These are phyloP conservation scores for Acer saccharum DNA, from an alignment of 345 rosid genomes.

Conservation along the genomic window DNA sequence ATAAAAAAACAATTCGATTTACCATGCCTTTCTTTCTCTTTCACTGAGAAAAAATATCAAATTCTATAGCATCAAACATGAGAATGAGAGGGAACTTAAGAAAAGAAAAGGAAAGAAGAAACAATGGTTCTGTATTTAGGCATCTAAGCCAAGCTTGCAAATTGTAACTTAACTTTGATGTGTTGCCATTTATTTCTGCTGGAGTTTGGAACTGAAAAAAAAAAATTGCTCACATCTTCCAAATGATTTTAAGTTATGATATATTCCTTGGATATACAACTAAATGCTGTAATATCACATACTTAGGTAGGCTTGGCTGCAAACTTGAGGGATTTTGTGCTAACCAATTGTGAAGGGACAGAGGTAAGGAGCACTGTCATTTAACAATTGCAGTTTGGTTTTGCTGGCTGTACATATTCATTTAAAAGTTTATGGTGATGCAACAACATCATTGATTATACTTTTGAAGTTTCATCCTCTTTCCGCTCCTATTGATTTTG, in stretches of 20 bases:
- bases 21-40: not conserved
- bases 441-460: not conserved
- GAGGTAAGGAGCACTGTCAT: constrained; percentile 45
- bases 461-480: not conserved
- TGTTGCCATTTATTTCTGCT: not conserved
- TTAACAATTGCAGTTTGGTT: not conserved
- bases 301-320: constrained; percentile 87
- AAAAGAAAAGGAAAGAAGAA: not conserved
- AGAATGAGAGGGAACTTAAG: not conserved
- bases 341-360: constrained; percentile 63
- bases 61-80: not conserved
- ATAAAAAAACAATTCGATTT: not conserved
- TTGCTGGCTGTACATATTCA: not conserved
- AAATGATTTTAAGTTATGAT: not conserved
- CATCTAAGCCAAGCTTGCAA: not conserved
- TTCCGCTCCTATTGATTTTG: not conserved
- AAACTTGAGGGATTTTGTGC: constrained; percentile 74
- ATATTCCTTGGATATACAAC: constrained; percentile 9
- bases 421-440: constrained; percentile 10
- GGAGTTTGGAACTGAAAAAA: not conserved
- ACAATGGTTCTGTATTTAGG: not conserved
- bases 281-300: constrained; percentile 12
- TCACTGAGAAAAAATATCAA: not conserved
- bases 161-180: not conserved
- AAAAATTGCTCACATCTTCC: not conserved